Evolutionary conservation across 2,329 filamentous ascomycete species (phyloP), one percentile per base, ranked within the genome.

Genomic region (Colletotrichum musae): DNA sequence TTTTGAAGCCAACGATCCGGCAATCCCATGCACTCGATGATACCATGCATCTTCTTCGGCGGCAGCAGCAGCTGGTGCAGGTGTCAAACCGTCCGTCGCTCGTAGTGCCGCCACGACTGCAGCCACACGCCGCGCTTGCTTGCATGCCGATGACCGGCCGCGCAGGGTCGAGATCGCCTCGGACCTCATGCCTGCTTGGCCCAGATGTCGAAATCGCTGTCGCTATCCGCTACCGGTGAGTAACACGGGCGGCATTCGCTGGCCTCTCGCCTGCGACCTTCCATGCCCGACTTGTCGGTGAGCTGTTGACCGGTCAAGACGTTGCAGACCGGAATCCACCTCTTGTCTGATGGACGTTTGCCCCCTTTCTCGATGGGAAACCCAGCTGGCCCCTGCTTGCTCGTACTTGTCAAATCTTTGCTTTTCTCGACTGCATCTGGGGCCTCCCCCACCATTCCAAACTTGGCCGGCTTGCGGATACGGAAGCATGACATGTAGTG

Each of bases 21-120:
- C 62, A 66, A 60, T 64, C 56, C 16, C 47, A 68, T 68, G 59
- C 60, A 68, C 24, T 12, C 53, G 60, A 54, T 39, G 47, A 64
- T 7, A 32, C 45, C 36, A 50, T 66, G 62, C 61, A 60, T 52
- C 16, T 43, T 48, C 62, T 52, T 51, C 51, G 36, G 50, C 62
- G 50, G 26, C 48, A 28, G 52, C 50, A 36, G 21, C 45, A 50
- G 43, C 13, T 18, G 21, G 6, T 56, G 66, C 66, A 68, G 61
- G 50, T 24, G 32, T 58, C 61, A 68, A 59, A 48, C 41, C 47
- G 32, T 36, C 47, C 47, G 32, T 36, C 47, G 43, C 60, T 60
- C 24, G 41, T 50, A 24, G 36, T 54, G 18, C 43, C 61, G 41
- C 43, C 50, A 69, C 50, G 36, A 18, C 39, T 56, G 48, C 65